These are phyloP conservation scores for Saccharomyces hybrid DNA, from an alignment of 1,139 yeast genomes.

Conservation along the genomic window DNA sequence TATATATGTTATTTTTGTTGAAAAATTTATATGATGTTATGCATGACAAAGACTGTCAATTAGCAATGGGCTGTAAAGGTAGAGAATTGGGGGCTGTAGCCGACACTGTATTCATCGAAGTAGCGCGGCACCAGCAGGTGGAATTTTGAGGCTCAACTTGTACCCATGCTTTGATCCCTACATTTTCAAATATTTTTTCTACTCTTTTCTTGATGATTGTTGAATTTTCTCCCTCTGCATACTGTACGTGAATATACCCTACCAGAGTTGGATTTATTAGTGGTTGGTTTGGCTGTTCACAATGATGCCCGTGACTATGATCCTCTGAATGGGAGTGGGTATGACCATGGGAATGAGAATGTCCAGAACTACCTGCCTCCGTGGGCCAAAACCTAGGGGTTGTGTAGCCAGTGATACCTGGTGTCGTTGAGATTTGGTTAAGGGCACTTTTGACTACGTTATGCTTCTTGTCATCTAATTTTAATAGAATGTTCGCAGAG, in stretches of 20 bases:
- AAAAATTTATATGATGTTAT: neutral
- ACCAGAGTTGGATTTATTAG: conserved; percentile 29
- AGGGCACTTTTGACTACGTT: conserved; percentile 54
- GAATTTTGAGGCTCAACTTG: conserved; percentile 56
- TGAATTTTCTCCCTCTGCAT: conserved; percentile 59
- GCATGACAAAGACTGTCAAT: neutral
- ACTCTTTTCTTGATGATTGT: conserved; percentile 55
- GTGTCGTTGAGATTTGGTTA: conserved; percentile 57
- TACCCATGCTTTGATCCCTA: conserved; percentile 45
- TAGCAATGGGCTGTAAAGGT: neutral
- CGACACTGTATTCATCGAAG: conserved; percentile 15
- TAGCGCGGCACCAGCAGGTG: conserved; percentile 47
- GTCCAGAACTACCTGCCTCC: conserved; percentile 21
- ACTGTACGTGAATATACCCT: conserved; percentile 65
- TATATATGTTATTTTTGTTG: neutral
- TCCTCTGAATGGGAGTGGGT: conserved; percentile 27
- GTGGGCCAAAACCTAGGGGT: conserved; percentile 91
- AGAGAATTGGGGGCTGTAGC: neutral
- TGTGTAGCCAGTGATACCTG: conserved; percentile 78
- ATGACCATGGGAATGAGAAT: conserved; percentile 19
- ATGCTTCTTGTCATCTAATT: conserved; percentile 52
- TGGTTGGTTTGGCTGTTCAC: conserved; percentile 11
- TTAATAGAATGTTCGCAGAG: conserved; percentile 62
- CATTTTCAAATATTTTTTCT: conserved; percentile 38
- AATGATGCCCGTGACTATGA: conserved; percentile 19